Conservation (phyloP, 2,329 filamentous ascomycete species). For the Botrytis pseudocinerea region DNA sequence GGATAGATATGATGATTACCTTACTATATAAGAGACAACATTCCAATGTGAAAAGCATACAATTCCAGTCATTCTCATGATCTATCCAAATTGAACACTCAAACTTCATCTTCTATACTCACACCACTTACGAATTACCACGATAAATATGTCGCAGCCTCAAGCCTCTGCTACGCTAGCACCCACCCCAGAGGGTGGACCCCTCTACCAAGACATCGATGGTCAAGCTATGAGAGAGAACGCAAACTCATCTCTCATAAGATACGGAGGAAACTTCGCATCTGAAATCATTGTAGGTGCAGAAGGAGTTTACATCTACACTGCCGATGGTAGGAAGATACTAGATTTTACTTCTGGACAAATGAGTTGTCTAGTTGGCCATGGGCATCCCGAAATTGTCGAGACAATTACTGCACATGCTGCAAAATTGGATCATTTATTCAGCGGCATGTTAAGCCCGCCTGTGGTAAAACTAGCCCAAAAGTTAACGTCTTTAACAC, state of each 20-base stretch:
- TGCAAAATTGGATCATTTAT: slow-evolving; percentile 56
- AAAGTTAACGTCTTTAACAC: slow-evolving; percentile 51
- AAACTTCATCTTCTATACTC: neutral
- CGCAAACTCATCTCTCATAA: slow-evolving; percentile 27
- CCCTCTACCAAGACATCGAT: slow-evolving; percentile 27
- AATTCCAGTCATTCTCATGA: neutral
- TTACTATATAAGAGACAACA: neutral
- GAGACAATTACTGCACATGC: slow-evolving; percentile 52
- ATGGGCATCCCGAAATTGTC: slow-evolving; percentile 59
- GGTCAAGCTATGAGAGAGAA: slow-evolving; percentile 24
- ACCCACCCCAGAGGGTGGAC: neutral
- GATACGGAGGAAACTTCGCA: slow-evolving; percentile 32
- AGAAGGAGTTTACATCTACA: slow-evolving; percentile 44
- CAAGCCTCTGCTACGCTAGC: neutral
- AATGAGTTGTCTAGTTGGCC: slow-evolving; percentile 60
- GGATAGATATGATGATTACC: neutral
- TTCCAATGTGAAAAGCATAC: neutral
- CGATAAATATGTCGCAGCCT: neutral
- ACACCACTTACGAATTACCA: neutral
- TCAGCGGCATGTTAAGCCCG: slow-evolving; percentile 58
- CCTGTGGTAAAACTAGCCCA: slow-evolving; percentile 58
- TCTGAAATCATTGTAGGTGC: slow-evolving; percentile 32
- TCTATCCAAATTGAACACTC: neutral
- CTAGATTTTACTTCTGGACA: slow-evolving; percentile 63
- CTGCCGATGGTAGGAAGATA: slow-evolving; percentile 46